Evolutionary conservation across 306 rosid genomes (phyloP).

Genomic region (Oxytropis ochrocephala): DNA sequence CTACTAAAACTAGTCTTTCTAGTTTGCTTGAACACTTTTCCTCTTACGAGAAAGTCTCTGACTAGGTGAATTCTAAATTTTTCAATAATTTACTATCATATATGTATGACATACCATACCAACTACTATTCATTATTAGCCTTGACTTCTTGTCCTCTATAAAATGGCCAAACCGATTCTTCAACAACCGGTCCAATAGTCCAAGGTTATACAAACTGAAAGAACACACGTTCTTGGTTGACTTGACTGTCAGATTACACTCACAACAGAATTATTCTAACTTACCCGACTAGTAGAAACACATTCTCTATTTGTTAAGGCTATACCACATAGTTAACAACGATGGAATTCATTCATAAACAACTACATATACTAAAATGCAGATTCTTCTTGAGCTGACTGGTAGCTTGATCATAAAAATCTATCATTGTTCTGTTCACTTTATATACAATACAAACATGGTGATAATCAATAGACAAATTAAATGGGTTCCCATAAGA

Average conservation of each 20-base stretch:
- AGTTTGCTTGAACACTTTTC: too few relatives aligned
- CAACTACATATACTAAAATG: background rate
- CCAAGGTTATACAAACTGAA: background rate
- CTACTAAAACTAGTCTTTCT: too few relatives aligned
- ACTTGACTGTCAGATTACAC: constrained; percentile 11
- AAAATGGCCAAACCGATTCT: background rate
- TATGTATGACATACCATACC: background rate
- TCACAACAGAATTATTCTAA: background rate
- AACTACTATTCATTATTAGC: background rate
- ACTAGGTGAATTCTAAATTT: too few relatives aligned
- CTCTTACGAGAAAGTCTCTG: too few relatives aligned
- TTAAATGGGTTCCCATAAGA: constrained; percentile 41
- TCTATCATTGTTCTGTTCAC: background rate
- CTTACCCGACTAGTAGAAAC: constrained; percentile 12
- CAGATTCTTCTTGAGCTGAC: constrained; percentile 32
- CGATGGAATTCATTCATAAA: background rate
- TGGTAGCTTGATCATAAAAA: constrained; percentile 33
- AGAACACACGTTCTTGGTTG: background rate
- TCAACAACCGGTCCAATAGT: constrained; percentile 15
- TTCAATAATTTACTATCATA: background rate
- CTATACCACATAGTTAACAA: background rate
- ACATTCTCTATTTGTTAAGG: background rate
- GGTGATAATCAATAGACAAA: constrained; percentile 1
- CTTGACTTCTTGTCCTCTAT: background rate
- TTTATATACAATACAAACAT: constrained; percentile 24